Evolutionary conservation across 208 protist species (phyloP).

Genomic region (Balamuthia mandrillaris): DNA sequence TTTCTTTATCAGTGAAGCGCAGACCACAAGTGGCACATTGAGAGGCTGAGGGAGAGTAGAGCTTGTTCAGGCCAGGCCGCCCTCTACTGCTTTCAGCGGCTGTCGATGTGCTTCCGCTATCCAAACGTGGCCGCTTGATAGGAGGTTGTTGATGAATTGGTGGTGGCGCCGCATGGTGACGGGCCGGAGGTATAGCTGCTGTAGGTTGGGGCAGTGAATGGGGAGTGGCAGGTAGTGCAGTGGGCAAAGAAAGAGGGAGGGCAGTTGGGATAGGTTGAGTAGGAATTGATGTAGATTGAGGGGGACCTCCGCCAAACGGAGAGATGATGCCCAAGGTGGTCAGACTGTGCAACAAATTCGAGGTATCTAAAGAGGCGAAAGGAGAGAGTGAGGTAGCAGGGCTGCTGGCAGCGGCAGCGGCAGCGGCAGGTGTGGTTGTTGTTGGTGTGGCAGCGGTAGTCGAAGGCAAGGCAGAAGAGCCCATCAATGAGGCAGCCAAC

Average conservation of each 20-base stretch:
- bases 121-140: not conserved
- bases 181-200: not conserved
- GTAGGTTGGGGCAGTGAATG: not conserved
- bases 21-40: slow-evolving; percentile 2
- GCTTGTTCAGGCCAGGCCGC: not conserved
- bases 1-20: slow-evolving; percentile 24
- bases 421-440: not conserved
- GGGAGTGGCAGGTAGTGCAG: not conserved
- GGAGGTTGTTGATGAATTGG: not conserved
- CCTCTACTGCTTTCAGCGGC: no score
- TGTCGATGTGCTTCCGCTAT: not conserved
- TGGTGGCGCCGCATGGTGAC: not conserved
- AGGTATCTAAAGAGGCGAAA: not conserved
- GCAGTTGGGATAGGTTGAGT: not conserved
- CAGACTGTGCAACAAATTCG: not conserved
- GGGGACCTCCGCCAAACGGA: not conserved
- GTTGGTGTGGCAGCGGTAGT: not conserved
- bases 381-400: not conserved
- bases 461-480: not conserved
- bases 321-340: not conserved
- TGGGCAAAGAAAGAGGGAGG: not conserved
- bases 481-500: not conserved
- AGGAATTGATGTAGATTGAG: not conserved
- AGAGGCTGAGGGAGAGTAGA: not conserved
- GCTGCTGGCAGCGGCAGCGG: not conserved